Evolutionary conservation across 2,329 filamentous ascomycete species (phyloP).

Genomic region (Xylariaceae sp.): DNA sequence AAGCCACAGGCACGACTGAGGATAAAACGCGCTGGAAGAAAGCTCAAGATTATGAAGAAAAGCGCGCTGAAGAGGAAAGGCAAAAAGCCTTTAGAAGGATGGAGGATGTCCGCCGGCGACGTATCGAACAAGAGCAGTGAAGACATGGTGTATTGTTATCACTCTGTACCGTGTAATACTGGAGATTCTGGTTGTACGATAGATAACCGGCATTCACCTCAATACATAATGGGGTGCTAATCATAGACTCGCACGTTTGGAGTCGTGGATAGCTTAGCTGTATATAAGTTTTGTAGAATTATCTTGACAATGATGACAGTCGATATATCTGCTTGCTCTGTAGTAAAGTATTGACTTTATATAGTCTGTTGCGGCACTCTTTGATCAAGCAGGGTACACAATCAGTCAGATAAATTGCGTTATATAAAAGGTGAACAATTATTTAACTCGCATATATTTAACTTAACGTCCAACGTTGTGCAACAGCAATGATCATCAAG

Average conservation of each 20-base stretch:
- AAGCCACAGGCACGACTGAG: constrained; percentile 21
- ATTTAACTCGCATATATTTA: no score
- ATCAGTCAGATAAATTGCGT: no score
- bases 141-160: not conserved
- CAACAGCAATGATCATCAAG: no score
- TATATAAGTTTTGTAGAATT: constrained; percentile 18
- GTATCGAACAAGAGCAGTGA: constrained; percentile 14
- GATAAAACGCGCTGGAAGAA: constrained; percentile 33
- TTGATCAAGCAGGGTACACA: no score
- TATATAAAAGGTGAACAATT: no score
- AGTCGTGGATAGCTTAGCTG: not conserved
- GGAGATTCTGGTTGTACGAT: constrained; percentile 3
- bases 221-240: no score
- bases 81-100: constrained; percentile 46
- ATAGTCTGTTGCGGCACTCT: no score
- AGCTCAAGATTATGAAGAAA: constrained; percentile 38
- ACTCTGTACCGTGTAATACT: not conserved
- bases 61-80: constrained; percentile 41
- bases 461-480: no score
- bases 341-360: no score
- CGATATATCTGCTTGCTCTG: no score
- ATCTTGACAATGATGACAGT: no score
- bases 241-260: not conserved
- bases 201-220: not conserved
- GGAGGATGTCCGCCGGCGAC: constrained; percentile 32